Percentiles rank a stretch among this genome's conserved stretches.
phyloP scores from a whole-genome alignment of 2,329 filamentous ascomycete species.

The Leptographium procerum region DNA sequence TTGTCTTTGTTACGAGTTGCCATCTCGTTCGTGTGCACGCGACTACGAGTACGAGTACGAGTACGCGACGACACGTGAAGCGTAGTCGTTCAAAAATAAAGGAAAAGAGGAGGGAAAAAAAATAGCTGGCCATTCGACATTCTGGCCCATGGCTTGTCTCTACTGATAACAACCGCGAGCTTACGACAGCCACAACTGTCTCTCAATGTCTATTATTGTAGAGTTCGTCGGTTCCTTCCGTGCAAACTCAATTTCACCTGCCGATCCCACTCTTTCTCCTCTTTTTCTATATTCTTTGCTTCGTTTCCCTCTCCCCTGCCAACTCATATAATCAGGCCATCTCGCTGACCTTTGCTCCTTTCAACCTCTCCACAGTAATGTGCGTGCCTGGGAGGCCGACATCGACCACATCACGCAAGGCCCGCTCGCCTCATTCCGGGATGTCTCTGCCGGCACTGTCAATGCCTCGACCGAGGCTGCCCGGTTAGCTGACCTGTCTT shows the following conservation, averaged over 20 bases:
- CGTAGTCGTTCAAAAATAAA: background rate
- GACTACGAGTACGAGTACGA: background rate
- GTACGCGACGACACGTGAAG: background rate
- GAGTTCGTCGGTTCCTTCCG: constrained; percentile 26
- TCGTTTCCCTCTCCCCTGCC: background rate
- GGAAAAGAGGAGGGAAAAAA: no score
- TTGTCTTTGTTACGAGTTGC: no score
- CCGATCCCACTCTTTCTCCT: background rate
- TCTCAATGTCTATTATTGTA: constrained; percentile 38
- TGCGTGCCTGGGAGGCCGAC: constrained; percentile 29
- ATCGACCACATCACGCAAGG: constrained; percentile 50
- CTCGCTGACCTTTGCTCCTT: background rate
- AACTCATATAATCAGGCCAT: background rate
- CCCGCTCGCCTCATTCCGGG: constrained; percentile 24
- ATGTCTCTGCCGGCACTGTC: constrained; percentile 2
- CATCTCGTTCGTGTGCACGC: background rate
- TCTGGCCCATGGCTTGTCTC: background rate
- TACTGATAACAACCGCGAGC: background rate
- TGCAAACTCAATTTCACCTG: background rate
- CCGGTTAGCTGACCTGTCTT: constrained; percentile 31
- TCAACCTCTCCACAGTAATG: constrained; percentile 7
- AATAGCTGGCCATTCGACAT: no score
- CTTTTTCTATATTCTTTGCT: background rate
- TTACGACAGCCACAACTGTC: background rate
- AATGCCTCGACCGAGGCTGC: background rate